phyloP scores from a whole-genome alignment of 345 rosid genomes.

The Fremontodendron californicum region DNA sequence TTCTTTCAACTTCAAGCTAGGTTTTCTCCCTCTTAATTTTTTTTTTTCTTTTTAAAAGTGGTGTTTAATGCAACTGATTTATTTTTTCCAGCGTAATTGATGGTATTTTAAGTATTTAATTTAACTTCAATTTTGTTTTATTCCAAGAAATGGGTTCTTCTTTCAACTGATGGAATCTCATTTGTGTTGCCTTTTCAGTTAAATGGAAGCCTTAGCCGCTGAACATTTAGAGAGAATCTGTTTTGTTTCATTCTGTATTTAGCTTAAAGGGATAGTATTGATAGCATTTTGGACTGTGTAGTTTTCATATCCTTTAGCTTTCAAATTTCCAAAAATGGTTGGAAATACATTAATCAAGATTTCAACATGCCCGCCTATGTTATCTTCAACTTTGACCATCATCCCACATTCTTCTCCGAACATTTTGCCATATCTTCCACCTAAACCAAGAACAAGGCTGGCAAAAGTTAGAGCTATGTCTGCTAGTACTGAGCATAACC shows the following conservation, averaged over 20 bases:
- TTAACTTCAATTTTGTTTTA: background rate
- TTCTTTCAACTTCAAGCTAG: slow-evolving; percentile 1
- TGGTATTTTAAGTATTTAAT: background rate
- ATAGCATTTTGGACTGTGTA: background rate
- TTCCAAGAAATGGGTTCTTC: background rate
- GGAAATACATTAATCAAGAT: slow-evolving; percentile 42
- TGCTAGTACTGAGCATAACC: slow-evolving; percentile 44
- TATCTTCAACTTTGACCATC: slow-evolving; percentile 35
- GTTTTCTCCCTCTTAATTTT: background rate
- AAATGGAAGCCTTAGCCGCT: background rate
- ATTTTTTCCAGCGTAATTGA: background rate
- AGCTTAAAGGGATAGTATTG: background rate
- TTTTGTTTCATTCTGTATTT: background rate
- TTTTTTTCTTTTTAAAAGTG: background rate
- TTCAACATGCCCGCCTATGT: slow-evolving; percentile 35
- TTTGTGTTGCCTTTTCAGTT: slow-evolving; percentile 4
- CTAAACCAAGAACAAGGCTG: slow-evolving; percentile 39
- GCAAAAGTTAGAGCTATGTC: slow-evolving; percentile 46
- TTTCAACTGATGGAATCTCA: background rate
- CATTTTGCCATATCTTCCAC: slow-evolving; percentile 51
- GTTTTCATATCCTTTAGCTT: background rate
- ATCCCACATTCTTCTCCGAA: slow-evolving; percentile 29
- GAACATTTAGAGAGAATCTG: background rate
- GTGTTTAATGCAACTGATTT: background rate
- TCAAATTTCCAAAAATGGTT: slow-evolving; percentile 33